Percentiles rank a stretch among this genome's conserved stretches.
phyloP scores from a whole-genome alignment of 2,329 filamentous ascomycete genomes.

The Magnaporthiopsis rhizophila region DNA sequence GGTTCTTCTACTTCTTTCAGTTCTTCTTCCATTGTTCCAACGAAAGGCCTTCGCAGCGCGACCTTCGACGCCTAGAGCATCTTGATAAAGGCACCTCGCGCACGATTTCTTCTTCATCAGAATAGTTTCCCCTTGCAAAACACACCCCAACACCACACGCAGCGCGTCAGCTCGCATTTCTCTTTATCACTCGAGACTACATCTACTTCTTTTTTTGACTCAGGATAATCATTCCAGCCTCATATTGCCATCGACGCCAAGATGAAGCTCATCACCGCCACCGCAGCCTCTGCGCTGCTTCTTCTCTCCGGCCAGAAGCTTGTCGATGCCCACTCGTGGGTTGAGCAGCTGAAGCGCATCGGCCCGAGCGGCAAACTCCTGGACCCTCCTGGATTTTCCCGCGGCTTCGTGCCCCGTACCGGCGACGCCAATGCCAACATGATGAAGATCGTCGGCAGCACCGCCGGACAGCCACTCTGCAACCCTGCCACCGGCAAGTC shows the following conservation, averaged over 20 bases:
- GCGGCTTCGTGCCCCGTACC: slow-evolving; percentile 56
- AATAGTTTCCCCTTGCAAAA: no score
- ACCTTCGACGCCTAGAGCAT: not conserved
- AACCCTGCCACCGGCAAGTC: not conserved
- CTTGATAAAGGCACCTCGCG: not conserved
- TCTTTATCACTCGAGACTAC: no score
- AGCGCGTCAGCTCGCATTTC: no score
- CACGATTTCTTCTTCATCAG: no score
- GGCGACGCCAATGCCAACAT: slow-evolving; percentile 1
- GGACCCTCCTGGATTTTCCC: slow-evolving; percentile 64
- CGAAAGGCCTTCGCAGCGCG: not conserved
- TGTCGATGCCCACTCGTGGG: slow-evolving; percentile 65
- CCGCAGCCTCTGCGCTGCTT: slow-evolving; percentile 18
- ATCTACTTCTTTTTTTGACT: no score
- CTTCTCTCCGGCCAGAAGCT: slow-evolving; percentile 20
- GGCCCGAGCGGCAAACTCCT: slow-evolving; percentile 65
- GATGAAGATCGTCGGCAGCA: not conserved
- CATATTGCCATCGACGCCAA: not conserved
- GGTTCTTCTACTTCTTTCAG: not conserved
- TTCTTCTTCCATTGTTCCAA: not conserved
- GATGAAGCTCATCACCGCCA: slow-evolving; percentile 5
- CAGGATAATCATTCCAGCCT: no score
- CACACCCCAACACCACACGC: no score
- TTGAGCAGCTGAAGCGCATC: slow-evolving; percentile 68
- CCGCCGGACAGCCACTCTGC: not conserved